These are phyloP conservation scores for Uncinocarpus reesii DNA, from an alignment of 2,329 filamentous ascomycete species.

Conservation along the genomic window DNA sequence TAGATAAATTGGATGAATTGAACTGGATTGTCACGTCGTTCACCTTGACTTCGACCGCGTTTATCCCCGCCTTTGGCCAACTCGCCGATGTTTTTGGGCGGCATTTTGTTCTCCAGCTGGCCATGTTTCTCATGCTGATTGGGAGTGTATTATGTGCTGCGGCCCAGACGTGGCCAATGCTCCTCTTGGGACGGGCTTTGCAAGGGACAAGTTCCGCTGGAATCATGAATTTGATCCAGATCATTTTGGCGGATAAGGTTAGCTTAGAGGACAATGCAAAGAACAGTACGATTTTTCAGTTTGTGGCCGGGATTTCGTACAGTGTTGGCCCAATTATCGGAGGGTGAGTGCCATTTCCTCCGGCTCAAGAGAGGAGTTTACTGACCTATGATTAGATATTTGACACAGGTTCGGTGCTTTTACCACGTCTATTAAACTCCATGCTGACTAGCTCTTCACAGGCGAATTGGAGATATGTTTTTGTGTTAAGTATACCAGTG, in stretches of 20 bases:
- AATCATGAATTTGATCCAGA: constrained; percentile 50
- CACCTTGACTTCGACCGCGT: constrained; percentile 56
- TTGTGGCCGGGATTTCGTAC: constrained; percentile 52
- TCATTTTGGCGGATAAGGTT: constrained; percentile 56
- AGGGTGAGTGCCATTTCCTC: constrained; percentile 27
- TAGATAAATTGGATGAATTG: constrained; percentile 47
- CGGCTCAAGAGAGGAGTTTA: neutral
- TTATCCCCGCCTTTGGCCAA: constrained; percentile 57
- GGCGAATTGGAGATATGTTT: constrained; percentile 56
- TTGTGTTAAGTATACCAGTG: constrained; percentile 37
- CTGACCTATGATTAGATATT: constrained; percentile 20
- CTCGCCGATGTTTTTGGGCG: constrained; percentile 56
- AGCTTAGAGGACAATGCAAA: constrained; percentile 51
- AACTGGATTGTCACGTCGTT: constrained; percentile 63
- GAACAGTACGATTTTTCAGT: constrained; percentile 52
- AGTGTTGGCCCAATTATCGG: constrained; percentile 53
- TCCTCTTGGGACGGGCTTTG: constrained; percentile 53
- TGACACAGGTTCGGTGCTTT: constrained; percentile 23
- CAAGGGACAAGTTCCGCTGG: constrained; percentile 55
- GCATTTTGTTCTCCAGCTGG: constrained; percentile 47
- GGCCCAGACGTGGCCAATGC: constrained; percentile 46
- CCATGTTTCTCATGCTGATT: constrained; percentile 48
- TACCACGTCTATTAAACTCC: neutral
- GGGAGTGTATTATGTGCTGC: constrained; percentile 54
- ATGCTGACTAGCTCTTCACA: constrained; percentile 37